Evolutionary conservation across 768 basidiomycete genomes (phyloP).

Genomic region (Leccinum disarticulatum): DNA sequence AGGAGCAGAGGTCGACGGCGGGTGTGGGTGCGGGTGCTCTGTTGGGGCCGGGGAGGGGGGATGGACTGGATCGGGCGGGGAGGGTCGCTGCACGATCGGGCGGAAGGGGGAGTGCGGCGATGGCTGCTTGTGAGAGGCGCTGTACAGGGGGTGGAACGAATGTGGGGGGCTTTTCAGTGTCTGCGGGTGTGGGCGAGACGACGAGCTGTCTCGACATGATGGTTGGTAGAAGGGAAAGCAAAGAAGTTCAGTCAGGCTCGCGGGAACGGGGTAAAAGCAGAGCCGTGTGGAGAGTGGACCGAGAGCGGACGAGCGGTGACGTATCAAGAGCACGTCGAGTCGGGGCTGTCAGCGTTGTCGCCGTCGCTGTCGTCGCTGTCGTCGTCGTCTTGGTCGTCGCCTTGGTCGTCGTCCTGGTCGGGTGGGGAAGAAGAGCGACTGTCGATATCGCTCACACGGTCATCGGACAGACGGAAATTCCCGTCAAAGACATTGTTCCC

Average conservation of each 20-base stretch:
- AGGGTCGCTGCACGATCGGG: constrained; percentile 2
- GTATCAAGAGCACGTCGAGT: not conserved
- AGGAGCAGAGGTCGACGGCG: not conserved
- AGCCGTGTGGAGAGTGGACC: not conserved
- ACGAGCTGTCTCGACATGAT: constrained; percentile 17
- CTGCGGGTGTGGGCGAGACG: constrained; percentile 16
- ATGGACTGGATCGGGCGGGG: not conserved
- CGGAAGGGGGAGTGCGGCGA: not conserved
- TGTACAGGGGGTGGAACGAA: constrained; percentile 33
- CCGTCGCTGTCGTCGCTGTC: not conserved
- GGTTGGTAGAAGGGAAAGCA: not conserved
- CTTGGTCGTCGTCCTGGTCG: constrained; percentile 1
- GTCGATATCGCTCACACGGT: constrained; percentile 11
- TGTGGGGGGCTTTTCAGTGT: constrained; percentile 19
- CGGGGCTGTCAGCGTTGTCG: not conserved
- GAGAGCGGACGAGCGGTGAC: not conserved
- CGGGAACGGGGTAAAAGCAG: constrained; percentile 1
- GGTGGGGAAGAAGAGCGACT: not conserved
- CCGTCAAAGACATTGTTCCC: constrained; percentile 3
- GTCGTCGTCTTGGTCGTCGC: not conserved
- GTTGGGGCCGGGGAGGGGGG: constrained; percentile 21
- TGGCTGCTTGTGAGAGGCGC: constrained; percentile 26
- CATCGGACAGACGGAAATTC: constrained; percentile 12
- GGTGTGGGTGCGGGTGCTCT: constrained; percentile 8
- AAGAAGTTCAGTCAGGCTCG: constrained; percentile 1